Conservation (phyloP, 768 basidiomycete genomes). For the Leccinum boreale region DNA sequence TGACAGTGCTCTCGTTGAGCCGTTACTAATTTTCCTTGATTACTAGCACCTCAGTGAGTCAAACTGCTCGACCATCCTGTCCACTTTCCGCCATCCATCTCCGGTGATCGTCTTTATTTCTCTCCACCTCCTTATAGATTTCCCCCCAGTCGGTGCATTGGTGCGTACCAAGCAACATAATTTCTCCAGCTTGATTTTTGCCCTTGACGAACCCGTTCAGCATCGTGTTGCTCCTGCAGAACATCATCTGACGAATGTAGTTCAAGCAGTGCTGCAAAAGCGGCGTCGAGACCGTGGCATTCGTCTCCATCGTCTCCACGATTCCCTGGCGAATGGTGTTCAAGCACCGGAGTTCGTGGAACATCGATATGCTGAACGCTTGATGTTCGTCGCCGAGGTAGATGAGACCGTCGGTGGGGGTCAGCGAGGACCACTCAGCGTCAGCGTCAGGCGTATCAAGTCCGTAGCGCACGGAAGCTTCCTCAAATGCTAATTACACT, state of each 20-base stretch:
- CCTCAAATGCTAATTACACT: neutral
- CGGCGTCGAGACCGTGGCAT: neutral
- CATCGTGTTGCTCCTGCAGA: constrained; percentile 4
- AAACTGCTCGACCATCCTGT: neutral
- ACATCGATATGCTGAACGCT: constrained; percentile 2
- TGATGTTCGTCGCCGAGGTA: neutral
- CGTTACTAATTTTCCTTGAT: no score
- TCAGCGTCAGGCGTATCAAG: neutral
- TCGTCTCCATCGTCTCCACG: neutral
- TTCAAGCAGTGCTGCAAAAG: constrained; percentile 3
- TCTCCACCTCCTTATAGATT: neutral
- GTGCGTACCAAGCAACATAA: neutral
- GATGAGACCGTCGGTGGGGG: neutral
- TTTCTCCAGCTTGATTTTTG: neutral
- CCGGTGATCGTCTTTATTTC: neutral
- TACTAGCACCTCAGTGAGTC: no score
- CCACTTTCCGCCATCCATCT: neutral
- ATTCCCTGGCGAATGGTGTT: neutral
- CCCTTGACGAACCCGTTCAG: neutral
- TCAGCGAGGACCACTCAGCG: neutral
- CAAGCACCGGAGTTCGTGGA: constrained; percentile 2
- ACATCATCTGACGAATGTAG: constrained; percentile 5
- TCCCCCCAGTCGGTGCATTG: neutral
- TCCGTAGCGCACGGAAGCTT: neutral
- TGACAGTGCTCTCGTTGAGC: no score